These are phyloP conservation scores for Quercus engelmannii DNA, from an alignment of 306 rosid genomes.

Conservation along the genomic window DNA sequence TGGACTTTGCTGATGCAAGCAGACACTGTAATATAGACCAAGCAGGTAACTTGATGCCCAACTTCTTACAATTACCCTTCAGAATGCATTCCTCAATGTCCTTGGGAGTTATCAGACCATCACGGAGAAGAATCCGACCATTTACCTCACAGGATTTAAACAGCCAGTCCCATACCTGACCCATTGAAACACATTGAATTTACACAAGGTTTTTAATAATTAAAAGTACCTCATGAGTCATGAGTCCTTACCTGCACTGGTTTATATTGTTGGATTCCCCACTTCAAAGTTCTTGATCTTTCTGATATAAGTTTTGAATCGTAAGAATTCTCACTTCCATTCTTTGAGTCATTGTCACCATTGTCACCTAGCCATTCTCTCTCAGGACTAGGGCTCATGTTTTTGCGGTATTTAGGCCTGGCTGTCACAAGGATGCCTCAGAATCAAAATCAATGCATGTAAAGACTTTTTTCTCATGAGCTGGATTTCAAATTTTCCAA, in stretches of 20 bases:
- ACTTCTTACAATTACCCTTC: conserved; percentile 54
- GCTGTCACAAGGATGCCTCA: conserved; percentile 49
- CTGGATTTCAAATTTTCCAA: neutral
- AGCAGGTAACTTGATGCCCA: conserved; percentile 65
- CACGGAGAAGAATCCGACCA: conserved; percentile 55
- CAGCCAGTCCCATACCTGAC: conserved; percentile 81
- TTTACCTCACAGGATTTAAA: conserved; percentile 71
- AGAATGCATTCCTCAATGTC: conserved; percentile 66
- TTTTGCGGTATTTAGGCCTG: conserved; percentile 66
- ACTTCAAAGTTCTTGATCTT: conserved; percentile 48
- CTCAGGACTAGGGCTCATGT: conserved; percentile 22
- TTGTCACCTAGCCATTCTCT: conserved; percentile 13
- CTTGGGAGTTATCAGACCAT: conserved; percentile 40
- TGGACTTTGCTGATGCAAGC: conserved; percentile 65
- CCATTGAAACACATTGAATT: neutral
- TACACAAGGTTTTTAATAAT: neutral
- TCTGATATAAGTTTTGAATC: conserved; percentile 39
- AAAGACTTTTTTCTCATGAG: neutral
- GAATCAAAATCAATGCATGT: conserved; percentile 14
- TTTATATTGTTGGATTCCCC: conserved; percentile 52
- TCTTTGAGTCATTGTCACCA: conserved; percentile 12
- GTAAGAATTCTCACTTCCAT: conserved; percentile 26
- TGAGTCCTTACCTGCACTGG: conserved; percentile 47
- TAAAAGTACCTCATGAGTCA: neutral
- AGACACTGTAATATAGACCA: conserved; percentile 80